These are phyloP conservation scores for Mycena vitilis DNA, from an alignment of 768 basidiomycete species.

Conservation along the genomic window DNA sequence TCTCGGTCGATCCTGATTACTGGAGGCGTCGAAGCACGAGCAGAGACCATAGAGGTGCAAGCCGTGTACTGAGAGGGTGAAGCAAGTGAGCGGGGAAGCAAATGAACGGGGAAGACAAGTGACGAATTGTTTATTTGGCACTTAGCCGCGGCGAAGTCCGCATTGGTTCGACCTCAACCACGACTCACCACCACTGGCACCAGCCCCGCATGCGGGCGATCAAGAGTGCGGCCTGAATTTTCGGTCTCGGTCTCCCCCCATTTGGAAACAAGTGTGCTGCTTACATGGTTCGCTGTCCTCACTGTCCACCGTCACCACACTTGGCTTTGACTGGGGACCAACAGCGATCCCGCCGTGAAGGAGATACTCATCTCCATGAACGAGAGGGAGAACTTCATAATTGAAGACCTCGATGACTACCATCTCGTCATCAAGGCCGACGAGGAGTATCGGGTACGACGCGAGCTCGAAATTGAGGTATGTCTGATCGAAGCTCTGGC, in stretches of 20 bases:
- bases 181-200: too few relatives aligned
- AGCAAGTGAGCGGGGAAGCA: too few relatives aligned
- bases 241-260: background rate
- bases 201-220: conserved; percentile 23
- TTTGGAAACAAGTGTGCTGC: conserved; percentile 20
- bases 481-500: conserved; percentile 36
- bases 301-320: background rate
- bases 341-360: conserved; percentile 89
- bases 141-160: too few relatives aligned
- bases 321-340: background rate
- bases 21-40: too few relatives aligned
- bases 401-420: conserved; percentile 87
- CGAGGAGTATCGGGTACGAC: conserved; percentile 78
- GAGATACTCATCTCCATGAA: conserved; percentile 88
- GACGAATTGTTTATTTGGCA: too few relatives aligned
- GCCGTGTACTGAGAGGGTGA: too few relatives aligned
- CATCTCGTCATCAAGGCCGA: conserved; percentile 88
- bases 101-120: too few relatives aligned
- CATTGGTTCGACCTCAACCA: background rate
- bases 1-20: too few relatives aligned
- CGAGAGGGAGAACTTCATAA: conserved; percentile 82
- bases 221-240: conserved; percentile 4
- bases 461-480: conserved; percentile 83
- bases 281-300: conserved; percentile 25
- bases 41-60: too few relatives aligned